These are phyloP conservation scores for Agrocybe chaxingu DNA, from an alignment of 768 basidiomycete species.

Conservation along the genomic window DNA sequence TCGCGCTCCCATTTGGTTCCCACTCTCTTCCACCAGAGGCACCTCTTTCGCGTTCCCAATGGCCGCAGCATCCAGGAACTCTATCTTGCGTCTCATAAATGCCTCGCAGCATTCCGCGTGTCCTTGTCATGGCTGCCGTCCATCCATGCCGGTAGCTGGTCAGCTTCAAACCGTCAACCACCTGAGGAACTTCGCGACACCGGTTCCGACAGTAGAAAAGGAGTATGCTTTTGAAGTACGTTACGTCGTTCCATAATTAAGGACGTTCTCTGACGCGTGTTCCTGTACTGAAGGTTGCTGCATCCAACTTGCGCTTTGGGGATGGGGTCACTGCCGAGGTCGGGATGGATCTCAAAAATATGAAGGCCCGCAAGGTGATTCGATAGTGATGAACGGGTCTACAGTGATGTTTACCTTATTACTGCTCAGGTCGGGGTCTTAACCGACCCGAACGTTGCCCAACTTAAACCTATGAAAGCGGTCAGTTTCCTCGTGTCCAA, in stretches of 20 bases:
- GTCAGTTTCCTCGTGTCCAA: constrained; percentile 38
- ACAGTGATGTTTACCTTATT: constrained; percentile 4
- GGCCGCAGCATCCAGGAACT: constrained; percentile 52
- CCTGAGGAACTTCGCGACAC: constrained; percentile 73
- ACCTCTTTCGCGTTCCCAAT: constrained; percentile 24
- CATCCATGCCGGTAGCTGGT: constrained; percentile 38
- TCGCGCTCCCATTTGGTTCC: constrained; percentile 8
- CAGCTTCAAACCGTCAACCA: constrained; percentile 52
- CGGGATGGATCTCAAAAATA: constrained; percentile 92
- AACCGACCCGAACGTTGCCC: constrained; percentile 84
- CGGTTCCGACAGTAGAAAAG: constrained; percentile 67
- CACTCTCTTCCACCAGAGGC: not conserved
- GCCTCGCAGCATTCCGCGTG: constrained; percentile 71
- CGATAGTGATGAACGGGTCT: not conserved
- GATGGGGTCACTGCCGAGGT: constrained; percentile 89
- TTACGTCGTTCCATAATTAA: too few species aligned
- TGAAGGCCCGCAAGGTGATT: constrained; percentile 80
- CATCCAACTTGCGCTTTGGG: constrained; percentile 85
- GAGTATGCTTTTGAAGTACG: constrained; percentile 83
- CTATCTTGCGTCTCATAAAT: constrained; percentile 73
- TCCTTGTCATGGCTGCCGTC: constrained; percentile 72
- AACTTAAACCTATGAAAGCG: constrained; percentile 77
- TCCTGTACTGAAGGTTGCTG: constrained; percentile 57
- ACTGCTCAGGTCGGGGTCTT: constrained; percentile 81
- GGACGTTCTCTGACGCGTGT: too few species aligned